phyloP scores from a whole-genome alignment of 176 grass and related monocot genomes.

The Urochloa ruziziensis region DNA sequence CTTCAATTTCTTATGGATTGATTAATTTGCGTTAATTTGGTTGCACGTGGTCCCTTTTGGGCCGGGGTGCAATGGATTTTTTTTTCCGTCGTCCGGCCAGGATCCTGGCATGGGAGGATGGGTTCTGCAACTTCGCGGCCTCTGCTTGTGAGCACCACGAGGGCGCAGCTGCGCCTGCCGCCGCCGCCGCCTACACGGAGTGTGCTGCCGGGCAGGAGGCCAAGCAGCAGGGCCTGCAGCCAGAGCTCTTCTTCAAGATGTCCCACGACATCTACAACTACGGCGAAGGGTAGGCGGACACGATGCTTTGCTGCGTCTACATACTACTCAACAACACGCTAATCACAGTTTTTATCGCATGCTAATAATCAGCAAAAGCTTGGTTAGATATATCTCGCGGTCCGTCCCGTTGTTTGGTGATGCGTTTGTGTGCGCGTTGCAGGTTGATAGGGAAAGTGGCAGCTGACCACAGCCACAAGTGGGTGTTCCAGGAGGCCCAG shows the following conservation, averaged over 20 bases:
- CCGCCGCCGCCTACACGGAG: constrained; percentile 23
- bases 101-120: constrained; percentile 95
- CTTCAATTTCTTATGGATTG: neutral
- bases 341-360: neutral
- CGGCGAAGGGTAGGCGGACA: constrained; percentile 62
- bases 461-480: constrained; percentile 99
- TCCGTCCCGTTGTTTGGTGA: neutral
- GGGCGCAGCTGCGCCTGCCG: constrained; percentile 14
- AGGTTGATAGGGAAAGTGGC: constrained; percentile 98
- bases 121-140: constrained; percentile 85
- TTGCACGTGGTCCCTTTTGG: neutral
- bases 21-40: constrained; percentile 3
- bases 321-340: neutral
- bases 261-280: constrained; percentile 99
- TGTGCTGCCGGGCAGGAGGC: constrained; percentile 28
- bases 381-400: too few species aligned
- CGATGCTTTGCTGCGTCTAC: neutral
- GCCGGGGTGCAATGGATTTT: neutral
- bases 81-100: constrained; percentile 30
- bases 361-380: too few species aligned
- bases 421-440: neutral
- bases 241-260: constrained; percentile 99
- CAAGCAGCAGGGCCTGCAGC: constrained; percentile 58
- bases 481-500: constrained; percentile 88
- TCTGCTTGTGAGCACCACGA: constrained; percentile 48